Conservation (phyloP, 305 asterid species). For the Fraxinus platypoda region DNA sequence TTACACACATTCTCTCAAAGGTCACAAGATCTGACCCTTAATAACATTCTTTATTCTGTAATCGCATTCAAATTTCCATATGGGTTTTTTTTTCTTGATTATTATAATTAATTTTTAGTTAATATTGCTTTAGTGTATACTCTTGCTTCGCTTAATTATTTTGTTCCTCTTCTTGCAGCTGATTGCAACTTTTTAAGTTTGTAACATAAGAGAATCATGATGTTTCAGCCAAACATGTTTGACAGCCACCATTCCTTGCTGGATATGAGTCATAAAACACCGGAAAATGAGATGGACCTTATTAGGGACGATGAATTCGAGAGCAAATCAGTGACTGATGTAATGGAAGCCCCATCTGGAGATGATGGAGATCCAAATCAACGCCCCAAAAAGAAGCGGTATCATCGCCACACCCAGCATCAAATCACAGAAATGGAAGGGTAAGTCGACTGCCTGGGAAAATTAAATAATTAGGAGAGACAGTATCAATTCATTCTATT, state of each 20-base stretch:
- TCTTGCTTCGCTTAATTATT: background rate
- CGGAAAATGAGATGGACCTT: constrained; percentile 44
- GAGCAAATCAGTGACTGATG: constrained; percentile 42
- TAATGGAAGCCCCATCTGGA: constrained; percentile 44
- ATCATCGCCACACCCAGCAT: constrained; percentile 51
- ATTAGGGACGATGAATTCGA: constrained; percentile 47
- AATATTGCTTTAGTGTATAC: background rate
- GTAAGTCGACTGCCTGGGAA: constrained; percentile 21
- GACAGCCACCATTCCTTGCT: constrained; percentile 41
- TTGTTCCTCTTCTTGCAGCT: background rate
- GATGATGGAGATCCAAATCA: constrained; percentile 51
- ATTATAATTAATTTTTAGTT: background rate
- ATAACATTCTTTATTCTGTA: background rate
- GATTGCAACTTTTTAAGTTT: constrained; percentile 4
- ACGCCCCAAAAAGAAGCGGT: constrained; percentile 46
- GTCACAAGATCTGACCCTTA: background rate
- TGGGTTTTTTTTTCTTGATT: background rate
- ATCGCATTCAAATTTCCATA: background rate
- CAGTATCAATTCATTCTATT: background rate
- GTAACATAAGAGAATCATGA: constrained; percentile 11
- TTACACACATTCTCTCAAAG: background rate
- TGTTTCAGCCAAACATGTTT: constrained; percentile 54
- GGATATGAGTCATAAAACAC: constrained; percentile 39
- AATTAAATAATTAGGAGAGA: background rate
- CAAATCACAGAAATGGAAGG: constrained; percentile 58